Evolutionary conservation across 2,329 filamentous ascomycete genomes (phyloP).

Genomic region (Emmonsiellopsis sp.): DNA sequence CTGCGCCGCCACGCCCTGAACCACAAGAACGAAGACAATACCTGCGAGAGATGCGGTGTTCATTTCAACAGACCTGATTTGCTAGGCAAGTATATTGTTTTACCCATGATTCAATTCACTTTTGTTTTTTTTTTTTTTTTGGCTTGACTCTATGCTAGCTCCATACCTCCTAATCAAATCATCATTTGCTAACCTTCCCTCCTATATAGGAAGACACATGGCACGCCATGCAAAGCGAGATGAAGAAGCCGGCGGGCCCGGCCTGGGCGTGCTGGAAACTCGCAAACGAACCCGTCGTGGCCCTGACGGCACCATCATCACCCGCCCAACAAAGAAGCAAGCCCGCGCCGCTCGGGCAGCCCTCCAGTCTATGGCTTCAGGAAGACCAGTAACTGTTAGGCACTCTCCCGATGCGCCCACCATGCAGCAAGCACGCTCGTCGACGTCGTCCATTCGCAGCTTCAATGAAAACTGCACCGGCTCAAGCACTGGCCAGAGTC

Average conservation of each 20-base stretch:
- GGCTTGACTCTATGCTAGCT: constrained; percentile 12
- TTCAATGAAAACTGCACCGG: not conserved
- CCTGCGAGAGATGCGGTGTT: constrained; percentile 49
- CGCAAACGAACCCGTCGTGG: constrained; percentile 42
- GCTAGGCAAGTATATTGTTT: constrained; percentile 34
- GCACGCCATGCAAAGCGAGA: constrained; percentile 42
- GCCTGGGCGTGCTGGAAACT: constrained; percentile 39
- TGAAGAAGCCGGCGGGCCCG: constrained; percentile 40
- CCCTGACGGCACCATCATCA: constrained; percentile 38
- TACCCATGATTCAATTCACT: not conserved
- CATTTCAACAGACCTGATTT: constrained; percentile 54
- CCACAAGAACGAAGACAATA: constrained; percentile 44
- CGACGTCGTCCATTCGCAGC: constrained; percentile 1
- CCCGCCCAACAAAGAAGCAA: constrained; percentile 24
- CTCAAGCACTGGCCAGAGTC: not conserved
- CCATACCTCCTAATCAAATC: not conserved
- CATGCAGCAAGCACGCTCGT: constrained; percentile 4
- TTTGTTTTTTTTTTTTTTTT: not conserved
- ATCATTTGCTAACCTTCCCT: not conserved
- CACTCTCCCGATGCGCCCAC: constrained; percentile 9
- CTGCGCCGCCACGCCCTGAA: constrained; percentile 50
- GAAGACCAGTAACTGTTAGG: not conserved
- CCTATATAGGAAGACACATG: constrained; percentile 47
- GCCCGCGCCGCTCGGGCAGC: constrained; percentile 1
- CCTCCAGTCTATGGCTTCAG: not conserved